Evolutionary conservation across 2,329 filamentous ascomycete species (phyloP), one percentile per base, ranked within the genome.

Genomic region (Aspergillus pseudoviridinutans): DNA sequence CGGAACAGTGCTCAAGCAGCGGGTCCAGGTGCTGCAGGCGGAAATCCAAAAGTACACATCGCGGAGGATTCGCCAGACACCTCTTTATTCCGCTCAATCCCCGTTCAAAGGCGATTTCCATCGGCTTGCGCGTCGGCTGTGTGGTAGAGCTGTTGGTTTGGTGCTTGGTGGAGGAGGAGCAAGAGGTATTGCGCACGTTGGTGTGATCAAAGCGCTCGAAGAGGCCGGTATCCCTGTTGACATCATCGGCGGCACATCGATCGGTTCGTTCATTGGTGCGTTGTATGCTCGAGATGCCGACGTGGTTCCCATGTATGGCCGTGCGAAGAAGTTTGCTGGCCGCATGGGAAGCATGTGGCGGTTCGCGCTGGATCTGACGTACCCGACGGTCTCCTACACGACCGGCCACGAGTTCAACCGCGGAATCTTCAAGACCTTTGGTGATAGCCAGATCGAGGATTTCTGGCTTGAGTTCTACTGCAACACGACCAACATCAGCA

Each of bases 281-380:
- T 80, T 99, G 1, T 99, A 99, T 72, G 94, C 95, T 1, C 90
- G 93, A 56, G 94, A 99, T 71, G 94, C 93, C 9, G 95, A 99
- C 69, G 87, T 97, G 1, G 93, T 99, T 4, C 94, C 94, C 12
- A 96, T 97, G 84, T 96, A 96, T 68, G 94, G 94, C 0, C 85
- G 95, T 49, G 92, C 92, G 14, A 99, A 99, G 82, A 97, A 97
- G 72, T 99, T 99, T 73, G 86, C 94, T 0, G 92, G 94, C 4
- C 89, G 95, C n/a, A 99, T 99, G 95, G 91, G 91, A 49, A 97
- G 93, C 74, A 91, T 97, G 77, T 99, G 94, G 94, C 87, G 94
- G n/a, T 97, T 99, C 72, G 92, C 92, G 1, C 80, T 99, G 2
- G 94, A 99, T 70, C 76, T 99, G 66, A 99, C 94, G 0, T 99